Base-by-base conservation (phyloP, 129 eudicot genomes). In the Cynara cardunculus region DNA sequence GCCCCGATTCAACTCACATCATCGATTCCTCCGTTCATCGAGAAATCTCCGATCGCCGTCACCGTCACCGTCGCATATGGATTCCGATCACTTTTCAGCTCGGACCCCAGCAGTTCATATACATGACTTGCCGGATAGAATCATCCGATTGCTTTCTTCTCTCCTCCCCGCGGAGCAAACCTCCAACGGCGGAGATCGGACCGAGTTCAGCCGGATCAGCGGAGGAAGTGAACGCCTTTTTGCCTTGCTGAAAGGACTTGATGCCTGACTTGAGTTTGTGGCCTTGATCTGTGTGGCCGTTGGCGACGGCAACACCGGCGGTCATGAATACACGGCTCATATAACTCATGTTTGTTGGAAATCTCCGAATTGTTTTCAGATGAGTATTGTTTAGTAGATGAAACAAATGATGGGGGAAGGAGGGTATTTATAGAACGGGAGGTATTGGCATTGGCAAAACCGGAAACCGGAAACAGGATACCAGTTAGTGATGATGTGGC, bases 81-180 rank as follows among this genome's bases (percentile, higher is more conserved):
- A 56, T 18, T 56, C 65, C 65, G 65, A 5, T 56, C 9, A 18
- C 65, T 18, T 56, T 24, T 88, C 82, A 88, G 79, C 89, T 82
- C 27, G 83, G 86, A 0, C 92, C 92, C 92, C 92, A 88, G 71
- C 92, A 88, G 88, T 75, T 88, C 66, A 88, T 22, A 34, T 86
- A 88, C 92, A 88, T 83, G 30, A 81, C 92, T 81, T 86, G 89
- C 80, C 89, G 80, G 78, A 88, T 78, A 24, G 92, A 88, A 27
- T 88, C 92, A 56, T 88, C 92, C 1, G 86, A 69, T 30, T 83
- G 87, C 5, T 68, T 71, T 24, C 79, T 76, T 14, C 83, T 80
- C 16, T 83, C 84, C 1, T 83, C 89, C 2, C 78, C 86, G 67
- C 53, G 53, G 34, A 80, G 32, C 8, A 77, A 30, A 21, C 86